Percentiles rank a stretch among this genome's conserved stretches.
Evolutionary conservation across 1,139 yeast genomes (phyloP).

Genomic region (Lodderomyces theae): DNA sequence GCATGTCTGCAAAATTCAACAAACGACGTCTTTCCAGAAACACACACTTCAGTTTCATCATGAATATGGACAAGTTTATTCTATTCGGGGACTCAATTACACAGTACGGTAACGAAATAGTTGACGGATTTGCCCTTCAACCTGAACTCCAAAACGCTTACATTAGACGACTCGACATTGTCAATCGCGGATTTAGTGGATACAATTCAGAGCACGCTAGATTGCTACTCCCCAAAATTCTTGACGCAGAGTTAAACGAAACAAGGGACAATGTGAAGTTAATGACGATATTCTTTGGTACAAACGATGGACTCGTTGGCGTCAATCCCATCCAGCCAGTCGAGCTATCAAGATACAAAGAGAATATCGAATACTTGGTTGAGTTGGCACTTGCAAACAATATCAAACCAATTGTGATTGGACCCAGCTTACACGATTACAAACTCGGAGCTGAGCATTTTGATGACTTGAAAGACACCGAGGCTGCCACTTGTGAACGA

Average conservation of each 20-base stretch:
- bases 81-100: constrained; percentile 74
- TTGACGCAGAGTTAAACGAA: constrained; percentile 39
- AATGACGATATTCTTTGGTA: constrained; percentile 66
- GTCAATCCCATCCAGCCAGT: constrained; percentile 52
- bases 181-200: constrained; percentile 63
- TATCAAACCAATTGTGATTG: constrained; percentile 54
- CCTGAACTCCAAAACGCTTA: constrained; percentile 49
- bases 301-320: constrained; percentile 73
- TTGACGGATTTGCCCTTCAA: constrained; percentile 45
- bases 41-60: neutral
- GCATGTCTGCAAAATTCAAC: too few species aligned
- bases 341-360: constrained; percentile 43
- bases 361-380: constrained; percentile 46
- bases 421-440: constrained; percentile 61
- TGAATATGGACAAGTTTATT: constrained; percentile 45
- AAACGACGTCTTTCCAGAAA: neutral
- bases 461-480: constrained; percentile 3
- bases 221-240: constrained; percentile 43
- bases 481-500: constrained; percentile 22
- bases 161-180: constrained; percentile 50
- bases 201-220: constrained; percentile 56
- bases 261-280: constrained; percentile 30
- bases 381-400: constrained; percentile 32
- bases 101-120: constrained; percentile 43
- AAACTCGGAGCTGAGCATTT: constrained; percentile 10